Evolutionary conservation across 192 early-diverging fungal genomes (phyloP).

Genomic region (Spinellus fusiger): DNA sequence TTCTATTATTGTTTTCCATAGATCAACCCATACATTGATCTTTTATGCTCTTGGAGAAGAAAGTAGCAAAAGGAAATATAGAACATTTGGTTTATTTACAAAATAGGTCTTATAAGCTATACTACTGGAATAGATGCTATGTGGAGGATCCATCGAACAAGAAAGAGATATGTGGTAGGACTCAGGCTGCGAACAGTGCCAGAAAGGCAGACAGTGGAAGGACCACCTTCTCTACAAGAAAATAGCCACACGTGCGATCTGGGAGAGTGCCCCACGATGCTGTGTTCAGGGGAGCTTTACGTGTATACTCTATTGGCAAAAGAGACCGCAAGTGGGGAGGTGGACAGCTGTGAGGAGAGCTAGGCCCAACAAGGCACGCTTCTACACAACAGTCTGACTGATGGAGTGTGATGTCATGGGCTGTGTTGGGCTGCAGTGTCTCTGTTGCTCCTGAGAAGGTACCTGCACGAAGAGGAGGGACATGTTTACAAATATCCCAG

Average conservation of each 20-base stretch:
- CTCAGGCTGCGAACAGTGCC: conserved; percentile 1
- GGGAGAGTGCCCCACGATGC: no score
- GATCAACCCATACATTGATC: no score
- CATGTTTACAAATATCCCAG: conserved; percentile 25
- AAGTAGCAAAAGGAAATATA: no score
- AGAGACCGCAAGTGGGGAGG: neutral
- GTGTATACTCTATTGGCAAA: conserved; percentile 4
- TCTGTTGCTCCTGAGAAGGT: conserved; percentile 23
- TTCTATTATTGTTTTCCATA: no score
- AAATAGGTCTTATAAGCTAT: no score
- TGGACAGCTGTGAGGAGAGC: neutral
- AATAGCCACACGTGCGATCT: conserved; percentile 28
- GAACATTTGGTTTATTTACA: no score
- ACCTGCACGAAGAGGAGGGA: conserved; percentile 21
- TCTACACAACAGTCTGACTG: conserved; percentile 1
- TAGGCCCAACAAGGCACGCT: neutral
- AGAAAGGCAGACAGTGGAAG: conserved; percentile 22
- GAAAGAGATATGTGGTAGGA: no score
- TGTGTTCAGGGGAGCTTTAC: no score
- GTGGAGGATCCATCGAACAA: no score
- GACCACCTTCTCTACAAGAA: conserved; percentile 17
- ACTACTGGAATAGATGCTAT: no score
- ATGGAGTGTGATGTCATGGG: conserved; percentile 1
- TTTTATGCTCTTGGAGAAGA: no score
- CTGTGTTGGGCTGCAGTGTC: neutral